Percentiles rank a stretch among this genome's conserved stretches.
Conservation (phyloP, 2,329 filamentous ascomycete genomes). For the Exophiala viscosa region DNA sequence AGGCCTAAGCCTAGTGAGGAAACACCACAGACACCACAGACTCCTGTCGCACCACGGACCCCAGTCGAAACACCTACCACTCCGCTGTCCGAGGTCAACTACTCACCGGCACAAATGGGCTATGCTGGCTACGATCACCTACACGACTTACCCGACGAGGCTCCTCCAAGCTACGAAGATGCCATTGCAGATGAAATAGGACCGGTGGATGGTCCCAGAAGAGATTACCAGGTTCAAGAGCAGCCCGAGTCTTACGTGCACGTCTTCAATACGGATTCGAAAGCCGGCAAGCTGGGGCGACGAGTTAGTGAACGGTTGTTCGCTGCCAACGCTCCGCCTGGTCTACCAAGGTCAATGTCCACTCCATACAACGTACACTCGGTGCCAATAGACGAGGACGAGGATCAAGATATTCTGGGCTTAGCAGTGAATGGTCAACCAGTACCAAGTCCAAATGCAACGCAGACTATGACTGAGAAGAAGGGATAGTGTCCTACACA, state of each 20-base stretch:
- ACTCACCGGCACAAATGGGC: conserved; percentile 14
- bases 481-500: neutral
- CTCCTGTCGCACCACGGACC: conserved; percentile 4
- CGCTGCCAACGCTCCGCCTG: conserved; percentile 14
- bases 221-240: conserved; percentile 41
- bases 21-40: neutral
- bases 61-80: conserved; percentile 10
- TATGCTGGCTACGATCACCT: conserved; percentile 5
- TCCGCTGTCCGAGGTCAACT: conserved; percentile 10
- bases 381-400: conserved; percentile 9
- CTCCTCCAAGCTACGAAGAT: conserved; percentile 94
- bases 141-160: conserved; percentile 55
- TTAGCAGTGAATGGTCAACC: neutral
- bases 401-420: neutral
- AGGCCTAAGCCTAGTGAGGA: conserved; percentile 6
- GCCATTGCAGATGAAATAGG: conserved; percentile 76
- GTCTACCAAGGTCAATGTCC: conserved; percentile 12
- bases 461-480: conserved; percentile 6
- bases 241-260: conserved; percentile 6
- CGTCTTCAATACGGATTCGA: conserved; percentile 25
- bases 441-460: neutral
- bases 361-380: conserved; percentile 4
- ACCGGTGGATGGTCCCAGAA: conserved; percentile 67
- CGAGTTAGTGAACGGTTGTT: conserved; percentile 28
- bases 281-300: conserved; percentile 21